Evolutionary conservation across 225 moss, liverwort and hornwort species (phyloP), one percentile per base, ranked within the genome.

Genomic region (Anthoceros angustus): DNA sequence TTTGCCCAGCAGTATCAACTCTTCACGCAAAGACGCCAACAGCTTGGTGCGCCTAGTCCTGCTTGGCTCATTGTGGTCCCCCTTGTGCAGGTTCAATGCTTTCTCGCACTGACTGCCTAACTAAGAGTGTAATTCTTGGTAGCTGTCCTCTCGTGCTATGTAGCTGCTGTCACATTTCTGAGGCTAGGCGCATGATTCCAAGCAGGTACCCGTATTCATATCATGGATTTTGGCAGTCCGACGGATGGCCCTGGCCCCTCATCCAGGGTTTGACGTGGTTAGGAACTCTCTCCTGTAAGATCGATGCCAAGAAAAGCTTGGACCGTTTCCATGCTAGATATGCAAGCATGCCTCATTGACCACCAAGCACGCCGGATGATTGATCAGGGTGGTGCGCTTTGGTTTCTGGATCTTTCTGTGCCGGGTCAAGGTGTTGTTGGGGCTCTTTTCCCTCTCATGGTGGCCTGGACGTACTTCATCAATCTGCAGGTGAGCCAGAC

Each of bases 401-500:
- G 98, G 98, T 98, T 98, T 72, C 76, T 84, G 62, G 86, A 98
- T 67, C 68, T 98, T 41, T 89, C 92, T 69, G 84, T 86, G 66
- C 98, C 98, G 41, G 86, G 89, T 2, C 87, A 98, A 73, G 92
- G 98, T 70, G 80, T 87, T 38, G 76, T 98, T 65, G 98, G 98
- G 62, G 80, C 86, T 20, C 84, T 98, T 70, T 98, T 98, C 46
- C 98, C 98, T 32, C 64, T 83, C 46, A 72, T 87, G 62, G 81
- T 98, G 69, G 98, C 98, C 48, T 70, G 80, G 48, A 92, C 98
- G 38, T 89, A 92, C 67, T 83, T 98, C 71, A 74, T 74, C 49
- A 98, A 98, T 70, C 66, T 98, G 70, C 89, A 98, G 88, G 94
- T 90, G 64, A 67, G 66, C 42, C 21, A 63, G 41, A 38, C 60